These are phyloP conservation scores for Neolentinus lepideus DNA, from an alignment of 1,284 basidiomycete genomes.

Conservation along the genomic window DNA sequence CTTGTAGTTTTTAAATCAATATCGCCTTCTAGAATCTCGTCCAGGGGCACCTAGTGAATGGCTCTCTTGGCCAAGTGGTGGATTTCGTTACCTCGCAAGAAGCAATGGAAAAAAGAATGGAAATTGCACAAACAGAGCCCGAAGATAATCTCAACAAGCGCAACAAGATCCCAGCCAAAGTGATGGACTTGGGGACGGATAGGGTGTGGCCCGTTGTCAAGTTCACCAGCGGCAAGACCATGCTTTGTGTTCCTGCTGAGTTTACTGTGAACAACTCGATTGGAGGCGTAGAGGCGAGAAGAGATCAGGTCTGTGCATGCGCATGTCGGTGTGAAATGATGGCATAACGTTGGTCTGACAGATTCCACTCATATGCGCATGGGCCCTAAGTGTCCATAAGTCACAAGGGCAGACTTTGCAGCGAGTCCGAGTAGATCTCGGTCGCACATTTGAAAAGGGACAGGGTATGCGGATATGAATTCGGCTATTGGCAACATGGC, in stretches of 20 bases:
- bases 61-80: conserved; percentile 79
- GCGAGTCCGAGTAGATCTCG: conserved; percentile 65
- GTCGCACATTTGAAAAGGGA: conserved; percentile 73
- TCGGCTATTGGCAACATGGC: background rate
- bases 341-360: conserved; percentile 20
- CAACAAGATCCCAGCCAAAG: conserved; percentile 1
- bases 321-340: background rate
- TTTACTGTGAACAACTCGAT: conserved; percentile 52
- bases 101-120: conserved; percentile 30
- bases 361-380: conserved; percentile 74
- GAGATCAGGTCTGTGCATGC: conserved; percentile 40
- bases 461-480: conserved; percentile 40
- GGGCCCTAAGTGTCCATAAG: conserved; percentile 84
- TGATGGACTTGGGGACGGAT: background rate
- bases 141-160: background rate
- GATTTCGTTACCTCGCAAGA: conserved; percentile 50
- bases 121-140: conserved; percentile 22
- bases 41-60: conserved; percentile 74
- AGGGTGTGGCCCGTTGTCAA: conserved; percentile 47
- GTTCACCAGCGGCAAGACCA: conserved; percentile 36
- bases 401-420: conserved; percentile 81
- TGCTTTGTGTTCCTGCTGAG: conserved; percentile 43
- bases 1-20: background rate
- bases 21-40: conserved; percentile 36
- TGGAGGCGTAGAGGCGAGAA: conserved; percentile 43